These are phyloP conservation scores for Brassica rapa DNA, from an alignment of 345 rosid species.

Conservation along the genomic window DNA sequence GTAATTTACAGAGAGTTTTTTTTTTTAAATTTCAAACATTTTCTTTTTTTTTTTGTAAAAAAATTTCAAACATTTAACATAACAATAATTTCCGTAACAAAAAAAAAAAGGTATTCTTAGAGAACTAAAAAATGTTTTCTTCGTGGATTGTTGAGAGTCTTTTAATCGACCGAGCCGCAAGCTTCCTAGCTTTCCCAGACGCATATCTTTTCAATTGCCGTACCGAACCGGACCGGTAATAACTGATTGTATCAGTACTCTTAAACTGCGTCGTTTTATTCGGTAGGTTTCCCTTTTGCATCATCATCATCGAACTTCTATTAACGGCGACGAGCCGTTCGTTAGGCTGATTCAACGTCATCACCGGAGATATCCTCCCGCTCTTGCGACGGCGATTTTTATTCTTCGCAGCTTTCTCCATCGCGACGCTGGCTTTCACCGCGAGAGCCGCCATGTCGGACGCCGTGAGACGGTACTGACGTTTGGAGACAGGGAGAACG, in stretches of 20 bases:
- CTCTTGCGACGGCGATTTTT: conserved; percentile 38
- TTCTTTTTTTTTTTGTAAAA: neutral
- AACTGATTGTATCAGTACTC: neutral
- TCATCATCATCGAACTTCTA: neutral
- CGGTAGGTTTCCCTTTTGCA: neutral
- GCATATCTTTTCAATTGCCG: conserved; percentile 52
- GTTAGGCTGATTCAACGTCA: conserved; percentile 23
- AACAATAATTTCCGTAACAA: conserved; percentile 12
- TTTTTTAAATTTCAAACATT: neutral
- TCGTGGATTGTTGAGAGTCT: conserved; percentile 72
- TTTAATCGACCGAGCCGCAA: conserved; percentile 74
- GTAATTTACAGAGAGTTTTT: conserved; percentile 5
- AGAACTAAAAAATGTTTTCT: conserved; percentile 44
- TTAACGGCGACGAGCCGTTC: neutral
- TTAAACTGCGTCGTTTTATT: conserved; percentile 22
- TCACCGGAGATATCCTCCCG: conserved; percentile 58
- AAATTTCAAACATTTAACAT: neutral
- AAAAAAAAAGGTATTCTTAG: neutral
- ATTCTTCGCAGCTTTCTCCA: conserved; percentile 47
- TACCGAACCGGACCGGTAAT: conserved; percentile 58
- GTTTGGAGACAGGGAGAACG: conserved; percentile 69
- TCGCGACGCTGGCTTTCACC: conserved; percentile 76
- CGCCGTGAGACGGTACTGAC: conserved; percentile 54
- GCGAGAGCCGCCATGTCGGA: conserved; percentile 89
- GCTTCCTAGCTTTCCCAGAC: conserved; percentile 62